Evolutionary conservation across 345 rosid genomes (phyloP).

Genomic region (Hevea brasiliensis): DNA sequence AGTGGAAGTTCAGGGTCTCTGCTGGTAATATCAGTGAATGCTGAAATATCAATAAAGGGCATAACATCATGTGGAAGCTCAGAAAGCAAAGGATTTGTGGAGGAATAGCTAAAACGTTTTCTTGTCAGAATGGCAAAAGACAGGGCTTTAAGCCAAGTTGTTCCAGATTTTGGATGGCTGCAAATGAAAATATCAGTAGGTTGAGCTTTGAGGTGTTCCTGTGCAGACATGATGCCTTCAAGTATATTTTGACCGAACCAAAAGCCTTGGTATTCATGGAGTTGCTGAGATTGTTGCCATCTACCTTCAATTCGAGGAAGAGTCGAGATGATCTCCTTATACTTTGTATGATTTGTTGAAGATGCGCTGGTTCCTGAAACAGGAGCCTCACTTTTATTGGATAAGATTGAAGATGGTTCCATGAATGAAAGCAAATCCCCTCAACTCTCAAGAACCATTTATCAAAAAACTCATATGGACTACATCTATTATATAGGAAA

Average conservation of each 20-base stretch:
- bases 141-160: constrained; percentile 40
- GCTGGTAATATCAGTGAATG: background rate
- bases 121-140: constrained; percentile 28
- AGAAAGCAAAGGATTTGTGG: constrained; percentile 27
- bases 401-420: too few relatives aligned
- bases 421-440: too few relatives aligned
- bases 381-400: background rate
- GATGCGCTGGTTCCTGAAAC: background rate
- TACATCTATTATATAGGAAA: too few relatives aligned
- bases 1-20: too few relatives aligned
- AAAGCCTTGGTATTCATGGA: background rate
- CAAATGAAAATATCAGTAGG: constrained; percentile 11
- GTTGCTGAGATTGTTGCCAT: background rate
- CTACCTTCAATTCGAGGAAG: too few relatives aligned
- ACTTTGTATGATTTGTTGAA: background rate
- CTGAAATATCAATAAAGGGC: constrained; percentile 19
- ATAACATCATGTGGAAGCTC: constrained; percentile 40
- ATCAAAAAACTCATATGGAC: too few relatives aligned
- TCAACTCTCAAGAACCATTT: too few relatives aligned
- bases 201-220: constrained; percentile 27
- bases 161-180: constrained; percentile 32
- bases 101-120: background rate
- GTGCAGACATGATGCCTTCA: background rate
- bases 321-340: background rate
- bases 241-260: background rate